Conservation (phyloP, 805 yeast genomes). For the Candida qinlingensis region DNA sequence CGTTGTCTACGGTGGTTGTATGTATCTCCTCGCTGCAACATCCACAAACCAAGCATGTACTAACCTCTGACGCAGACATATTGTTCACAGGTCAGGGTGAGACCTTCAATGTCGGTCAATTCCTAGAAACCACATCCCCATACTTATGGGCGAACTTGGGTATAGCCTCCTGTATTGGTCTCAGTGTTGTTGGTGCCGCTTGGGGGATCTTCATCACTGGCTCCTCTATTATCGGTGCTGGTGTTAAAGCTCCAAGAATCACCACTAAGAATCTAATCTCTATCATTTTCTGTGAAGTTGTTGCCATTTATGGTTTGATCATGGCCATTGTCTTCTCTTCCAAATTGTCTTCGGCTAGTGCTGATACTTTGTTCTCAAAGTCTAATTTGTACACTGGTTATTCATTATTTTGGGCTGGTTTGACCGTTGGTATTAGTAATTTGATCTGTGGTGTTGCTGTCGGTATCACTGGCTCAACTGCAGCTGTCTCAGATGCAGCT, state of each 20-base stretch:
- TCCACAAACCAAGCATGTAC: background rate
- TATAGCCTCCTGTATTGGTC: conserved; percentile 84
- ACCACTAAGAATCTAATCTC: conserved; percentile 95
- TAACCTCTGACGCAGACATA: conserved; percentile 21
- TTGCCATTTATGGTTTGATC: conserved; percentile 95
- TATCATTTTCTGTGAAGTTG: conserved; percentile 98
- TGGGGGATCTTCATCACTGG: conserved; percentile 99
- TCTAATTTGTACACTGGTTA: conserved; percentile 92
- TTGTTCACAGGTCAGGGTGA: conserved; percentile 91
- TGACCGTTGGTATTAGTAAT: conserved; percentile 91
- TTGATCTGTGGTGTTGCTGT: conserved; percentile 96
- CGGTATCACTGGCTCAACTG: conserved; percentile 97
- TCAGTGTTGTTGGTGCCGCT: conserved; percentile 95
- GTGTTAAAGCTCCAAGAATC: conserved; percentile 95
- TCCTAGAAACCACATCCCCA: conserved; percentile 81
- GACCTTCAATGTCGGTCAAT: conserved; percentile 84
- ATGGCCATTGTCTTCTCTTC: conserved; percentile 97
- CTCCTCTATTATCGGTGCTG: conserved; percentile 91
- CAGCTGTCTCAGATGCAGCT: conserved; percentile 96
- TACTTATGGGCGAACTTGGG: conserved; percentile 97
- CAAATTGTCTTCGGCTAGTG: conserved; percentile 66
- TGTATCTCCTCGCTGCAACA: conserved; percentile 5
- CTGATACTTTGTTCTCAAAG: conserved; percentile 61
- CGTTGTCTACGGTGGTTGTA: conserved; percentile 23
- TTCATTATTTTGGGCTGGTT: conserved; percentile 96